A percentile compares a stretch with the other conserved stretches of the same genome.
Evolutionary conservation across 305 asterid species (phyloP).

Genomic region (Nicotiana rustica): DNA sequence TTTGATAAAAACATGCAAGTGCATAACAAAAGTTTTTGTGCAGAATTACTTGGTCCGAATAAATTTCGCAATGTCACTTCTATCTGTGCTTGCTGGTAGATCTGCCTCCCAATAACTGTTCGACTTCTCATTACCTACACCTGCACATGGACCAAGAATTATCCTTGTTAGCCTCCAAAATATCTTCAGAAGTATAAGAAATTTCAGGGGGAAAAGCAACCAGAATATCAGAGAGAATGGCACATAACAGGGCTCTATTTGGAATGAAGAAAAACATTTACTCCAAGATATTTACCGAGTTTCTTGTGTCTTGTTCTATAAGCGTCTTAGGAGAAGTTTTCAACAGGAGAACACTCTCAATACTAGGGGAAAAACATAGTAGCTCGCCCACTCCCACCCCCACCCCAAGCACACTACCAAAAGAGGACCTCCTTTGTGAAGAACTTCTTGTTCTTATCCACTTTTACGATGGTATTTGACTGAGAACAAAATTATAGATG

Average conservation of each 20-base stretch:
- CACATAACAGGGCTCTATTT: neutral
- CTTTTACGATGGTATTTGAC: neutral
- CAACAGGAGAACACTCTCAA: neutral
- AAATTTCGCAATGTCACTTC: slow-evolving; percentile 67
- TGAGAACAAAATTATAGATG: neutral
- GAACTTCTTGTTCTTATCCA: neutral
- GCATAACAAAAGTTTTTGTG: slow-evolving; percentile 21
- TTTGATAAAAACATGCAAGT: neutral
- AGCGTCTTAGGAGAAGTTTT: too few relatives aligned
- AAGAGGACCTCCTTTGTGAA: neutral
- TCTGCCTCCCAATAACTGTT: slow-evolving; percentile 87
- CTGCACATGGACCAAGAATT: slow-evolving; percentile 47
- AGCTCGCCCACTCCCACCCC: neutral
- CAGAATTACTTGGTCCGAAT: slow-evolving; percentile 70
- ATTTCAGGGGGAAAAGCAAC: neutral
- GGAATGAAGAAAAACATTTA: neutral
- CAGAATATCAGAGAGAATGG: slow-evolving; percentile 19
- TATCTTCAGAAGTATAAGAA: slow-evolving; percentile 3
- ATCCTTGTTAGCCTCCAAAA: neutral
- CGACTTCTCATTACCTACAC: slow-evolving; percentile 72
- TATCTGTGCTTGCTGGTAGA: slow-evolving; percentile 54
- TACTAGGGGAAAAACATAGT: neutral
- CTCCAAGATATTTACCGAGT: neutral
- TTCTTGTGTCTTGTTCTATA: neutral
- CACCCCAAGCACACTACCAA: neutral